Percentiles rank a stretch among this genome's conserved stretches.
Evolutionary conservation across 352 stramenopile species (phyloP).

Genomic region (Stephanocyclus meneghinianus): DNA sequence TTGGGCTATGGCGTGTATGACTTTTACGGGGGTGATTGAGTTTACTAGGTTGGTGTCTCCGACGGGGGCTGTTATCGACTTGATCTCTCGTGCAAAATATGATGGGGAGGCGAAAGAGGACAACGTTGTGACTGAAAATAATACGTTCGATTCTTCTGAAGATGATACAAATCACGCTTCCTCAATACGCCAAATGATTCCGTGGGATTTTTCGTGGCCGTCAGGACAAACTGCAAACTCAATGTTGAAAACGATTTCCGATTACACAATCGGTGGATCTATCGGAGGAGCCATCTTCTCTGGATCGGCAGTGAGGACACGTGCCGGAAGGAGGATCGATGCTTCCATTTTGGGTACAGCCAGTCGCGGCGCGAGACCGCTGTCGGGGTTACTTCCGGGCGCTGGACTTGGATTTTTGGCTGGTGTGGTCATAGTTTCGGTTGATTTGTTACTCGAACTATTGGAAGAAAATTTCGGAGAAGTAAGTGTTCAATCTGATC

Average conservation of each 20-base stretch:
- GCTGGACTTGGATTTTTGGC: constrained; percentile 50
- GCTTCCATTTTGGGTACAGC: constrained; percentile 17
- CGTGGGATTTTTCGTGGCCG: not conserved
- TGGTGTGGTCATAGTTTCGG: constrained; percentile 28
- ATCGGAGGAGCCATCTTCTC: constrained; percentile 44
- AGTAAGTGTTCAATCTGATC: not conserved
- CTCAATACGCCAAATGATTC: not conserved
- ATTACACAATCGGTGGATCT: constrained; percentile 47
- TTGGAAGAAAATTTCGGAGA: constrained; percentile 29
- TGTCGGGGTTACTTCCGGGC: constrained; percentile 46
- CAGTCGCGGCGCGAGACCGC: not conserved
- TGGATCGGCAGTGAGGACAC: constrained; percentile 36
- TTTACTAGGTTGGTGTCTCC: constrained; percentile 36
- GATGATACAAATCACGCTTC: constrained; percentile 3
- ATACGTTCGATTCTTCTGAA: constrained; percentile 5
- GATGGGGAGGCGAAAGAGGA: not conserved
- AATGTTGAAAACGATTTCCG: constrained; percentile 26
- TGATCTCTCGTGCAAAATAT: constrained; percentile 6
- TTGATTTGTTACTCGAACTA: constrained; percentile 25
- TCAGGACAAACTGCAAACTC: not conserved
- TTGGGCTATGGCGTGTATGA: constrained; percentile 47
- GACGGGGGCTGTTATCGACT: constrained; percentile 17
- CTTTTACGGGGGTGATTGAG: constrained; percentile 51
- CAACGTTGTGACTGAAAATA: constrained; percentile 4
- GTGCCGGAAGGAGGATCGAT: constrained; percentile 33